Percentiles rank a stretch among this genome's conserved stretches.
Conservation (phyloP, 192 early-diverging fungal genomes). For the Backusella luteola region DNA sequence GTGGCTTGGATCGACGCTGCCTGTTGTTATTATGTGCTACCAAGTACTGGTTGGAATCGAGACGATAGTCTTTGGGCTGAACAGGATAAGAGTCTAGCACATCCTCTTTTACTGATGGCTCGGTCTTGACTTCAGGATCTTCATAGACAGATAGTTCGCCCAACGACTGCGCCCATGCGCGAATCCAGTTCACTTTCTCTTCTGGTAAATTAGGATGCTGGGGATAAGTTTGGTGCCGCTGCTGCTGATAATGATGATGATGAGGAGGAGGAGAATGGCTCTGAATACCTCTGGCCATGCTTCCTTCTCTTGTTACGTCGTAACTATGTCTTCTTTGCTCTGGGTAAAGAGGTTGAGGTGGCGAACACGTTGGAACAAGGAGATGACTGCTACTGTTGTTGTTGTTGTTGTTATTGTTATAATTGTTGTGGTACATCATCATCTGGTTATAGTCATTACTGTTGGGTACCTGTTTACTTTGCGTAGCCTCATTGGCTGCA, state of each 20-base stretch:
- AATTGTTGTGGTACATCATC: background rate
- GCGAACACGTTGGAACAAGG: background rate
- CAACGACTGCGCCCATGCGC: constrained; percentile 23
- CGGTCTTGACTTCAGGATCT: constrained; percentile 12
- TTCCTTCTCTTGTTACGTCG: background rate
- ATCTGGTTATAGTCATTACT: background rate
- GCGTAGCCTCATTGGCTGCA: constrained; percentile 1
- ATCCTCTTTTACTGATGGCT: background rate
- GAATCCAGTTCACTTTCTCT: constrained; percentile 23
- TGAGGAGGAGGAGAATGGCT: background rate
- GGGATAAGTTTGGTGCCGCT: background rate
- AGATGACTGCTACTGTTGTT: background rate
- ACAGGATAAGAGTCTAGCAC: background rate
- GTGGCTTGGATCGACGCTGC: background rate
- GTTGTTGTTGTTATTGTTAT: background rate
- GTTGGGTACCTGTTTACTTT: background rate
- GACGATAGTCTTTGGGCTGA: background rate
- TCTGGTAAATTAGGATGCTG: background rate
- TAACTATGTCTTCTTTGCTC: background rate
- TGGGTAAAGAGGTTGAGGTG: background rate
- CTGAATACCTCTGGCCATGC: background rate
- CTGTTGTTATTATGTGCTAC: background rate
- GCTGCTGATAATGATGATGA: background rate
- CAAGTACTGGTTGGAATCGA: background rate
- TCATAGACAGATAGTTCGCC: constrained; percentile 18